Evolutionary conservation across 2,329 filamentous ascomycete genomes (phyloP).

Genomic region (Ascochyta viciae-villosae): DNA sequence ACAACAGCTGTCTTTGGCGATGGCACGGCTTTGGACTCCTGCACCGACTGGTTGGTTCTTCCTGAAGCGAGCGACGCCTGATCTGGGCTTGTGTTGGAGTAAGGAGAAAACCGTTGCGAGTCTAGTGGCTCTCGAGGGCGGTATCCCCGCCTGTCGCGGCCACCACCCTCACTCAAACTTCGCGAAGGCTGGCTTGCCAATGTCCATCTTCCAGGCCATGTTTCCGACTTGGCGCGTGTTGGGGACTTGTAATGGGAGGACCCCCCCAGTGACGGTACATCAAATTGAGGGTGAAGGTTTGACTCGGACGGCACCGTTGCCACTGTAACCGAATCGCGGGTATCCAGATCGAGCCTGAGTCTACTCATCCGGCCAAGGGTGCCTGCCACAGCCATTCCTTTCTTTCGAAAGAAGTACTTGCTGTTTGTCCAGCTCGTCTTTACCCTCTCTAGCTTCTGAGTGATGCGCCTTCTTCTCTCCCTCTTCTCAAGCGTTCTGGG

Average conservation of each 20-base stretch:
- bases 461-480: neutral
- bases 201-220: neutral
- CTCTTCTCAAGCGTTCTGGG: neutral
- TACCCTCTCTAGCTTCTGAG: neutral
- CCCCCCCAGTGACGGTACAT: neutral
- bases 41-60: neutral
- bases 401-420: neutral
- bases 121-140: neutral
- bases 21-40: neutral
- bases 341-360: neutral
- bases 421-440: neutral
- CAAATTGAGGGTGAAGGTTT: neutral
- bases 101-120: neutral
- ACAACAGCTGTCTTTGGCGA: neutral
- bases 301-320: neutral
- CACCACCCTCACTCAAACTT: neutral
- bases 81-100: neutral
- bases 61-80: neutral
- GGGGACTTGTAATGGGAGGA: neutral
- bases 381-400: neutral
- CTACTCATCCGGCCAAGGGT: neutral
- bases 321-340: neutral
- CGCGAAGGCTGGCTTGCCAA: neutral
- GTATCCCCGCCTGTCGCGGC: neutral
- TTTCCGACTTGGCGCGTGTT: neutral